Evolutionary conservation across 2,329 filamentous ascomycete species (phyloP).

Genomic region (Alternaria sp.): DNA sequence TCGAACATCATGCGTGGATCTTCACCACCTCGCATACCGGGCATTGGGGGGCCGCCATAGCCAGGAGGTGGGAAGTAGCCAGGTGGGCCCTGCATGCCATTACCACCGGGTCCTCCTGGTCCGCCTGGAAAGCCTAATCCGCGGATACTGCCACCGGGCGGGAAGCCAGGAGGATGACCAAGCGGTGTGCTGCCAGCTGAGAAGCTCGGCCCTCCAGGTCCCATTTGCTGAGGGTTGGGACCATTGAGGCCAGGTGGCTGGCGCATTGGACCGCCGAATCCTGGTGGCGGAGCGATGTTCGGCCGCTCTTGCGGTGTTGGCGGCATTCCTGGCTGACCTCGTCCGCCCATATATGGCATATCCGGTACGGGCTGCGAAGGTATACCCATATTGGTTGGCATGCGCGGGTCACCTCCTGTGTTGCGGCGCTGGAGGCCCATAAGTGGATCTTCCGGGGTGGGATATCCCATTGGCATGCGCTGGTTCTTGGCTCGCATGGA

Average conservation of each 20-base stretch:
- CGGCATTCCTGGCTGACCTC: conserved; percentile 45
- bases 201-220: conserved; percentile 40
- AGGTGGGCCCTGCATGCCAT: conserved; percentile 43
- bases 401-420: conserved; percentile 44
- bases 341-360: conserved; percentile 41
- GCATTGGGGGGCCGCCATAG: conserved; percentile 40
- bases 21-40: conserved; percentile 40
- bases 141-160: conserved; percentile 38
- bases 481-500: conserved; percentile 41
- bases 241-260: conserved; percentile 45
- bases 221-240: conserved; percentile 38
- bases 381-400: conserved; percentile 50
- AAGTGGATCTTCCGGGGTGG: conserved; percentile 41
- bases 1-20: conserved; percentile 48
- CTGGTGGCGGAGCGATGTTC: conserved; percentile 46
- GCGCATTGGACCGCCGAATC: conserved; percentile 45
- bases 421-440: conserved; percentile 46
- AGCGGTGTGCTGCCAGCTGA: conserved; percentile 48
- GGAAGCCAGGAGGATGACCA: conserved; percentile 46
- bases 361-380: conserved; percentile 48
- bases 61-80: conserved; percentile 45
- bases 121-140: conserved; percentile 38
- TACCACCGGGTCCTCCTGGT: conserved; percentile 32
- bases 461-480: conserved; percentile 41
- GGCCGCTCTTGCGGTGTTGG: conserved; percentile 45